These are phyloP conservation scores for Heterobasidion annosum DNA, from an alignment of 1,284 basidiomycete genomes.

Conservation along the genomic window DNA sequence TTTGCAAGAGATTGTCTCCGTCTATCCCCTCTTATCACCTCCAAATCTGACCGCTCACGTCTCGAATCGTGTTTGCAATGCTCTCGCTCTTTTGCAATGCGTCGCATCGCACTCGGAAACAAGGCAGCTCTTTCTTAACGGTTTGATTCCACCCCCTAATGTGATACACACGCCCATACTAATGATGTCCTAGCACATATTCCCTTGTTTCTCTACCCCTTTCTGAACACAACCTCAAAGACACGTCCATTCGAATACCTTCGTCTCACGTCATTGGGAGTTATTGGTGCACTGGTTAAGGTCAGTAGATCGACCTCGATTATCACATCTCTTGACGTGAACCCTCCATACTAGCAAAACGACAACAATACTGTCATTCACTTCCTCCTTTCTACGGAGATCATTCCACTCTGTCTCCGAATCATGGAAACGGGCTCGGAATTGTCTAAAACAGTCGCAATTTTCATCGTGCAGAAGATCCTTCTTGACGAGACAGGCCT, in stretches of 20 bases:
- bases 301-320: conserved; percentile 23
- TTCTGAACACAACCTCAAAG: conserved; percentile 98
- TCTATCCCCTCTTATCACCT: conserved; percentile 93
- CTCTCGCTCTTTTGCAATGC: conserved; percentile 94
- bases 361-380: conserved; percentile 99
- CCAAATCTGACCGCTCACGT: conserved; percentile 97
- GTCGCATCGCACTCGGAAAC: conserved; percentile 96
- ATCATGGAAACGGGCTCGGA: conserved; percentile 99
- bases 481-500: conserved; percentile 95
- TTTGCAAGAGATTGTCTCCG: conserved; percentile 96
- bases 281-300: conserved; percentile 98
- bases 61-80: conserved; percentile 99
- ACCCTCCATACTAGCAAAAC: conserved; percentile 64
- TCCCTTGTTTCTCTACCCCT: conserved; percentile 97
- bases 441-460: conserved; percentile 98
- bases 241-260: conserved; percentile 99
- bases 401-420: conserved; percentile 96
- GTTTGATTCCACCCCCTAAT: conserved; percentile 28
- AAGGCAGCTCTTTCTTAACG: conserved; percentile 85
- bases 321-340: background rate
- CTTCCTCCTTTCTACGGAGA: conserved; percentile 98
- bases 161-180: conserved; percentile 1
- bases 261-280: conserved; percentile 93
- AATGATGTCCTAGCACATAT: conserved; percentile 73
- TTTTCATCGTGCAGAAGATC: conserved; percentile 99